Evolutionary conservation across 129 eudicot genomes (phyloP).

Genomic region (Ambrosia artemisiifolia): DNA sequence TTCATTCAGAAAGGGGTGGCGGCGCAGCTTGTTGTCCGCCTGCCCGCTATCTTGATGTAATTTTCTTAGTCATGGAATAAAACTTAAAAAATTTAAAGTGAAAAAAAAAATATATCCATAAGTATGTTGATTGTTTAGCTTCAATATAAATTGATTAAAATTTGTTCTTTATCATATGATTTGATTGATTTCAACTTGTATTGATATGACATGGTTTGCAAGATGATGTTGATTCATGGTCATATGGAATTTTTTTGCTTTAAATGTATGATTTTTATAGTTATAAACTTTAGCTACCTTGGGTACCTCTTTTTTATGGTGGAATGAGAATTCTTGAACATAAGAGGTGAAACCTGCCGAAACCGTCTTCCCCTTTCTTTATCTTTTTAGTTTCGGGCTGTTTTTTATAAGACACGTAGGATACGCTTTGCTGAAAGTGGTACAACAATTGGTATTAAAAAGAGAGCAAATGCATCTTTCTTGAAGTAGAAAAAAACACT

Average conservation of each 20-base stretch:
- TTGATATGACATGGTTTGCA: neutral
- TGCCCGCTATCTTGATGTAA: too few relatives aligned
- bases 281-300: constrained; percentile 7
- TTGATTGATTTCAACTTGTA: neutral
- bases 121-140: constrained; percentile 11
- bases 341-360: constrained; percentile 1
- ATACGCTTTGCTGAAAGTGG: constrained; percentile 28
- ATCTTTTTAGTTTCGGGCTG: neutral
- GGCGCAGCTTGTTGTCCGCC: too few relatives aligned
- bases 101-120: too few relatives aligned
- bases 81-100: too few relatives aligned
- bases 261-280: neutral
- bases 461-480: neutral
- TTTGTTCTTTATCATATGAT: constrained; percentile 2
- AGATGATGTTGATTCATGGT: neutral
- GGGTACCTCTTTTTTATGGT: constrained; percentile 14
- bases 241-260: too few relatives aligned
- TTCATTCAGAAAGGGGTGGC: too few relatives aligned
- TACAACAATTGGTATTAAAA: constrained; percentile 25
- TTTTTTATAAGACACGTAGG: constrained; percentile 13
- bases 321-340: neutral
- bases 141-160: constrained; percentile 8
- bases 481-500: constrained; percentile 12
- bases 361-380: neutral
- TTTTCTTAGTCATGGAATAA: too few relatives aligned